Percentiles rank a stretch among this genome's conserved stretches.
These are phyloP conservation scores for Prunus mongolica DNA, from an alignment of 306 rosid species.

Conservation along the genomic window DNA sequence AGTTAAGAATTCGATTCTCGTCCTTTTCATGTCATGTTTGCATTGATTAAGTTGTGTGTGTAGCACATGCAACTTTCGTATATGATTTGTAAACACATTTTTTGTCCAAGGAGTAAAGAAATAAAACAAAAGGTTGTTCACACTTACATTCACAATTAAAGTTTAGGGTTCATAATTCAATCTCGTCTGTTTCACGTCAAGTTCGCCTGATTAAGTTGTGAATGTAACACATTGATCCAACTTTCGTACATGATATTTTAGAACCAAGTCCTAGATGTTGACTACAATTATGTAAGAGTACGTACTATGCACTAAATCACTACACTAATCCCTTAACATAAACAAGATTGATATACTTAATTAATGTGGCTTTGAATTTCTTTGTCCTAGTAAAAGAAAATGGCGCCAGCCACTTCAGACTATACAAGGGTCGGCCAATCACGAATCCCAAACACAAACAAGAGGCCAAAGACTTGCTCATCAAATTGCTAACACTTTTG, in stretches of 20 bases:
- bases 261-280: not conserved
- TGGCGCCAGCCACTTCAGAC: slow-evolving; percentile 25
- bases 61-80: no score
- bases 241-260: not conserved
- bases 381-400: not conserved
- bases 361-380: not conserved
- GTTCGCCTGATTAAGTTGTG: no score
- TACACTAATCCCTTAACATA: not conserved
- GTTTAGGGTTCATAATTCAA: not conserved
- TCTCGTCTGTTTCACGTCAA: no score
- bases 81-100: no score
- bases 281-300: not conserved
- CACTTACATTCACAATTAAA: not conserved
- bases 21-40: accelerated
- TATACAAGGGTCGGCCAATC: not conserved
- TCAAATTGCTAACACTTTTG: not conserved
- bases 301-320: not conserved
- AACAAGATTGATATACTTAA: not conserved
- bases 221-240: no score
- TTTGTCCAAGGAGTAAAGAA: no score
- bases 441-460: not conserved
- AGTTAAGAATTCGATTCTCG: no score
- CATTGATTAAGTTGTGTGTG: no score
- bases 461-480: not conserved
- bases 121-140: not conserved